Evolutionary conservation across 352 stramenopile species (phyloP).

Genomic region (Phytophthora nicotianae): DNA sequence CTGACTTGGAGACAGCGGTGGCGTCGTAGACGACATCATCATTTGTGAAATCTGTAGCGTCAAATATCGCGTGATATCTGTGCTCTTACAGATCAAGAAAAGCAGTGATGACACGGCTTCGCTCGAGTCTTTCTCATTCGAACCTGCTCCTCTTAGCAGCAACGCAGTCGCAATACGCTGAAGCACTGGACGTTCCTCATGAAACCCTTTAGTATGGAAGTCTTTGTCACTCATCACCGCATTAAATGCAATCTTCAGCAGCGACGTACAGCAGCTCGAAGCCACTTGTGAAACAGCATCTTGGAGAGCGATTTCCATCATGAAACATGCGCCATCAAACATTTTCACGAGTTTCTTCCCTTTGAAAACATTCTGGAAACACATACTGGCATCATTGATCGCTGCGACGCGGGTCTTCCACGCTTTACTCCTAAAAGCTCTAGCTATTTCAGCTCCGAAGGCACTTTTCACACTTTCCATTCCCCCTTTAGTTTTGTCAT

Average conservation of each 20-base stretch:
- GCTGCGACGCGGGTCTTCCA: constrained; percentile 66
- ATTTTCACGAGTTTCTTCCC: constrained; percentile 48
- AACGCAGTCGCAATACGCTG: constrained; percentile 52
- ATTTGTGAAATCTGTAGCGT: constrained; percentile 57
- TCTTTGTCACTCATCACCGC: constrained; percentile 57
- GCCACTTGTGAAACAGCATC: constrained; percentile 75
- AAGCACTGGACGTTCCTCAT: constrained; percentile 52
- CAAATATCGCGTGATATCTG: constrained; percentile 65
- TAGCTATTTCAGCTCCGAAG: constrained; percentile 61
- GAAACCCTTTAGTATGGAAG: constrained; percentile 69
- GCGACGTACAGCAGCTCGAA: constrained; percentile 56
- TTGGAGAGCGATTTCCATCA: constrained; percentile 60
- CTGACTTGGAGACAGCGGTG: not conserved
- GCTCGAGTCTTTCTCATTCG: constrained; percentile 82
- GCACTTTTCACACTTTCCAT: constrained; percentile 39
- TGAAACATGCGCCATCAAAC: constrained; percentile 70
- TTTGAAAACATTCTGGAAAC: constrained; percentile 51
- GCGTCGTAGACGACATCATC: constrained; percentile 37
- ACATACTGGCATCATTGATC: constrained; percentile 56
- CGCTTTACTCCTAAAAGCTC: constrained; percentile 53
- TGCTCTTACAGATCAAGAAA: constrained; percentile 85
- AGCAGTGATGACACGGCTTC: constrained; percentile 75
- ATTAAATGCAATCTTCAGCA: constrained; percentile 70
- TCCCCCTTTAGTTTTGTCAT: constrained; percentile 19
- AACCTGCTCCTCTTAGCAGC: constrained; percentile 55